Evolutionary conservation across 2,329 filamentous ascomycete genomes (phyloP), one percentile per base, ranked within the genome.

Genomic region (Grosmannia penicillata): DNA sequence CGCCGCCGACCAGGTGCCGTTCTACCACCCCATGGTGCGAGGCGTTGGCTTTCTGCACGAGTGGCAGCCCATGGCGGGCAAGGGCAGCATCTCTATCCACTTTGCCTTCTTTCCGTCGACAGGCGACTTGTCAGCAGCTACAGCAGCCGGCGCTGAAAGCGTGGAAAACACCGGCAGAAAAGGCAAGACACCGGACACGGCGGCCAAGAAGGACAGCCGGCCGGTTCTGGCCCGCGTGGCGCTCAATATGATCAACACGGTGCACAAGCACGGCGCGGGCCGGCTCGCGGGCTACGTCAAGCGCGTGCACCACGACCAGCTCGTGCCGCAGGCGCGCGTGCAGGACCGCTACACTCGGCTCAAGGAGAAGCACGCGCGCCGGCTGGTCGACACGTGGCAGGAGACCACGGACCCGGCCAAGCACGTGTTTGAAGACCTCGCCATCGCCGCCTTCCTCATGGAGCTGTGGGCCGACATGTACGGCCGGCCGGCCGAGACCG

Each of bases 391-490:
- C n/a, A 62, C 59, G 2, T 98, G 89, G 91, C 77, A 76, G 13
- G 91, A 96, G 60, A 70, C 71, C 37, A 96, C 87, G 0, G 86
- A 93, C 53, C 83, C 87, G 0, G 65, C 66, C 14, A 98, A 96
- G 56, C 87, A 96, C 53, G 85, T 96, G 3, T 96, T 95, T 56
- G 91, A 98, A 54, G 89, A 96, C 53, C 61, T 98, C 17, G 72
- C 76, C 4, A 95, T 98, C 45, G 82, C 89, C 0, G 82, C 89
- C 0, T 98, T 95, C 50, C 63, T 96, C 37, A 83, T 96, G 21
- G 87, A 95, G 61, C 62, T 96, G 3, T 98, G 91, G 91, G 60
- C 63, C 11, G 75, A 80, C 41, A 89, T 94, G 77, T 96, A 96
- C 54, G 52, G 49, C 27, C 27, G 26, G 2, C 18, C n/a, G 3